These are phyloP conservation scores for Dendrocalamus sinicus DNA, from an alignment of 176 grass and related monocot genomes.

Conservation along the genomic window DNA sequence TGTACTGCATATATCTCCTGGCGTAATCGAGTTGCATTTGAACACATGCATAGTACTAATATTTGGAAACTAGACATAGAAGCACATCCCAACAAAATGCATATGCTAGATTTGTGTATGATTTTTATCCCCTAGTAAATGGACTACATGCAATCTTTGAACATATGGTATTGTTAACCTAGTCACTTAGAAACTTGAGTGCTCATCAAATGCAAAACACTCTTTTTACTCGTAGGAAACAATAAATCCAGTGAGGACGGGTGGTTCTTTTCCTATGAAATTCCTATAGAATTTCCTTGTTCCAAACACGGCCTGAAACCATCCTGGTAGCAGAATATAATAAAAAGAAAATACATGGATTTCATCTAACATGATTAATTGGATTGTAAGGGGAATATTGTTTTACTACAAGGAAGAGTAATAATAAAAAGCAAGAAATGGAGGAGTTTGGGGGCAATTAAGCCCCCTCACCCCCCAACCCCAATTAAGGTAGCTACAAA, in stretches of 20 bases:
- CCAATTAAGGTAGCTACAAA: slow-evolving; percentile 52
- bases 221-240: background rate
- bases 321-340: background rate
- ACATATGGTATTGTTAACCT: background rate
- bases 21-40: background rate
- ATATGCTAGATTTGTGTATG: background rate
- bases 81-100: background rate
- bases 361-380: slow-evolving; percentile 45
- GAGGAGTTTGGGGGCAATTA: slow-evolving; percentile 24
- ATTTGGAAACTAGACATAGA: background rate
- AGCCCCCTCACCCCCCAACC: slow-evolving; percentile 2
- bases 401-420: slow-evolving; percentile 34
- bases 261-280: background rate
- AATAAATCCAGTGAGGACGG: background rate
- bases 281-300: background rate
- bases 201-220: slow-evolving; percentile 26
- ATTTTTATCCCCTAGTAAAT: background rate
- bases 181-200: background rate
- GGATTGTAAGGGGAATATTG: slow-evolving; percentile 38
- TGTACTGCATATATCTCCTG: background rate
- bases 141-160: background rate
- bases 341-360: background rate
- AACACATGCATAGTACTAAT: background rate
- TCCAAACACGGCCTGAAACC: background rate
- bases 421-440: slow-evolving; percentile 1